Percentiles rank a stretch among this genome's conserved stretches.
phyloP scores from a whole-genome alignment of 257 asterid species.

The Salvia rosmarinus region DNA sequence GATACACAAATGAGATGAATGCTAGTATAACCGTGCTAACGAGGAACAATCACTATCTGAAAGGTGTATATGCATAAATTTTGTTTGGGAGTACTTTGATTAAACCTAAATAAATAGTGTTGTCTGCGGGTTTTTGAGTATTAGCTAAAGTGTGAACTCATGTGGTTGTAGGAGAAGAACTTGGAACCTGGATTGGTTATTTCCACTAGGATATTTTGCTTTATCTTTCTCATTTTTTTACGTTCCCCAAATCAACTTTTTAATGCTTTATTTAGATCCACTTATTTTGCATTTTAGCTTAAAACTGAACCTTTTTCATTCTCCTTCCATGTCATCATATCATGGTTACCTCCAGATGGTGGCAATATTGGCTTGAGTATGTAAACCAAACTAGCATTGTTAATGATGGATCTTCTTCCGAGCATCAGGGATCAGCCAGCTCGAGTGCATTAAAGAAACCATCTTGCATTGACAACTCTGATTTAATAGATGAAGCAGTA shows the following conservation, averaged over 20 bases:
- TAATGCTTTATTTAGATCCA: slow-evolving; percentile 7
- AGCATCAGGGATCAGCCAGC: slow-evolving; percentile 54
- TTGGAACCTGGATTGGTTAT: background rate
- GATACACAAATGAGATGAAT: background rate
- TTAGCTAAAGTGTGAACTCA: background rate
- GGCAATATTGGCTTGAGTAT: slow-evolving; percentile 98
- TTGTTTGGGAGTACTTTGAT: background rate
- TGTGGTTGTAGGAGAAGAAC: background rate
- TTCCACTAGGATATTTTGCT: background rate
- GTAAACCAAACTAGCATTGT: slow-evolving; percentile 59
- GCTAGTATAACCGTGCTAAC: background rate
- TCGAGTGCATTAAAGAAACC: slow-evolving; percentile 69
- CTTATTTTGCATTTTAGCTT: slow-evolving; percentile 22
- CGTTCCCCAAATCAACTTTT: background rate
- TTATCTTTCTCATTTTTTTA: background rate
- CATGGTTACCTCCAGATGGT: slow-evolving; percentile 71
- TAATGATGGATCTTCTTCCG: slow-evolving; percentile 71
- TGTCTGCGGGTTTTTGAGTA: background rate
- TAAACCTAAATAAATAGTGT: background rate
- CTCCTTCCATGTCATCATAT: slow-evolving; percentile 27
- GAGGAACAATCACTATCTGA: background rate
- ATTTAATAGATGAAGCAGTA: slow-evolving; percentile 66
- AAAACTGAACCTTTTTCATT: slow-evolving; percentile 12
- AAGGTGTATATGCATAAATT: slow-evolving; percentile 4
- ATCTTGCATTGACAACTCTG: slow-evolving; percentile 76